Base-by-base conservation (phyloP, 2,329 filamentous ascomycete genomes). In the Scedosporium minutisporum region DNA sequence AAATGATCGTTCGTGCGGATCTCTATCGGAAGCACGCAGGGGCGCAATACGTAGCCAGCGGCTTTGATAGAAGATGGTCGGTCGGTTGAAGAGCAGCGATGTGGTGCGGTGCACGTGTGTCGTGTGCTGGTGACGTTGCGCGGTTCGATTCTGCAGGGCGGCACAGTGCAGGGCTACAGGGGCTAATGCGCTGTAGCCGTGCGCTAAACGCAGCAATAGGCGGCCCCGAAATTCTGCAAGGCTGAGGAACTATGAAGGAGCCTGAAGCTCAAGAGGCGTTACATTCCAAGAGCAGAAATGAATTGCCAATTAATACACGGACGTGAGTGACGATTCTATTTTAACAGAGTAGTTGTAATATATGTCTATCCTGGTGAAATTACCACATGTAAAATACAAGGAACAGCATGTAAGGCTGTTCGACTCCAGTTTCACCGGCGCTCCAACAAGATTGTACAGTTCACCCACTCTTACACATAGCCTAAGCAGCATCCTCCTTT, bases 401-500 rank as follows among this genome's bases (percentile, higher is more conserved):
- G 23, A 38, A 29, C 55, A 25, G 42, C 16, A 9, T 18, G 23
- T 42, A 41, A 21, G 18, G 21, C 23, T 27, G 25, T 16, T n/a
- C 21, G 23, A 57, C 42, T 14, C 27, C 25, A 5, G 25, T 12
- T 21, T 44, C 9, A 10, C 21, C 6, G 7, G 21, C 27, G 38
- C 48, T 27, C 23, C n/a, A 12, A 42, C 33, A 59, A 42, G 23
- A 25, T 58, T 18, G 23, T 18, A 42, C n/a, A 59, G 10, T 42
- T 25, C n/a, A 44, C 16, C 23, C 6, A 23, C 18, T 23, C 18
- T 23, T 55, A 18, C 51, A 27, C 18, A 10, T 3, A 25, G 25
- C 41, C 25, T 59, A 61, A 42, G 55, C 29, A 16, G 68, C 72
- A n/a, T 53, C 61, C 23, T 82, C 78, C 71, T 81, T 85, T 59